Evolutionary conservation across 2,329 filamentous ascomycete species (phyloP).

Genomic region (Diaporthe capsici): DNA sequence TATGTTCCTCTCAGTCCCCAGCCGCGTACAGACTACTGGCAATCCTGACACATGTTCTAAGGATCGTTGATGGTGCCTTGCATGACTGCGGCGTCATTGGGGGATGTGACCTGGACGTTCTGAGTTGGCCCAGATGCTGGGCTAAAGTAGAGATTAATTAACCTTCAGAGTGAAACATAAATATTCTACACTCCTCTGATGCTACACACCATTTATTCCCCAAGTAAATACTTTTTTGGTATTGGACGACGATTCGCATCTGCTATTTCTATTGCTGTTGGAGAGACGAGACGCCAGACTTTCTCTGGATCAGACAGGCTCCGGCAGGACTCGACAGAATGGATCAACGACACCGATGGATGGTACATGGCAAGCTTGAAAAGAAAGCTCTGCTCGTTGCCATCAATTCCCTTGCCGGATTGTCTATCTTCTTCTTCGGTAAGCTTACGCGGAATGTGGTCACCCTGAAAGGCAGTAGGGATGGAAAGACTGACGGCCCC

Average conservation of each 20-base stretch:
- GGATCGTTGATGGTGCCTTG: not conserved
- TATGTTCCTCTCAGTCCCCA: too few relatives aligned
- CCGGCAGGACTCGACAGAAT: too few relatives aligned
- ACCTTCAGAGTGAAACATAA: too few relatives aligned
- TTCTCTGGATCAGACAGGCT: too few relatives aligned
- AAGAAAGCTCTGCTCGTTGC: slow-evolving; percentile 70
- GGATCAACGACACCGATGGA: too few relatives aligned
- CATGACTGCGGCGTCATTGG: not conserved
- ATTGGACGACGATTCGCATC: too few relatives aligned
- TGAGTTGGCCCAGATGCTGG: not conserved
- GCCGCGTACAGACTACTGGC: not conserved
- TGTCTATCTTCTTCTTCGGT: slow-evolving; percentile 80
- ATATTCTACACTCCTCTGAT: too few relatives aligned
- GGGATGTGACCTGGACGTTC: not conserved
- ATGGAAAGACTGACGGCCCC: not conserved
- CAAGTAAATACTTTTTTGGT: too few relatives aligned
- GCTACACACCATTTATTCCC: too few relatives aligned
- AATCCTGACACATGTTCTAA: not conserved
- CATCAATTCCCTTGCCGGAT: slow-evolving; percentile 73
- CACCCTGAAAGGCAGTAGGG: not conserved
- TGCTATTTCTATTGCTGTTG: too few relatives aligned
- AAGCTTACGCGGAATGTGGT: not conserved
- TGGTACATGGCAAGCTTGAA: slow-evolving; percentile 52
- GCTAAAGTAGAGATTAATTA: too few relatives aligned
- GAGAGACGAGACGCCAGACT: too few relatives aligned